These are phyloP conservation scores for Fulvia fulva DNA, from an alignment of 2,329 filamentous ascomycete genomes.

Conservation along the genomic window DNA sequence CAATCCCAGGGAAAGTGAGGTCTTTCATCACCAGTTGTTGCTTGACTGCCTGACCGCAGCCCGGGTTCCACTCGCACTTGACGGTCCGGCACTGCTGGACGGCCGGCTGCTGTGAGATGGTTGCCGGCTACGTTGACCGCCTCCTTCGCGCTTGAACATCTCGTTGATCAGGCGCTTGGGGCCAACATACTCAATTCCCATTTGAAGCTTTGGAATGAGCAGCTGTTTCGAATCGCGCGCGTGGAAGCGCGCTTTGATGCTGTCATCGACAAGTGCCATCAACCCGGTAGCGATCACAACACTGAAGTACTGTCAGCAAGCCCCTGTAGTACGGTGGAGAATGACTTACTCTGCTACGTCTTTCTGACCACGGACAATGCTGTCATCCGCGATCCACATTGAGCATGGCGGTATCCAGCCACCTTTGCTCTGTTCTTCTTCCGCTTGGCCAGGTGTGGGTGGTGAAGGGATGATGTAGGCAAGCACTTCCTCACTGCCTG, in stretches of 20 bases:
- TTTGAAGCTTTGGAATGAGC: constrained; percentile 52
- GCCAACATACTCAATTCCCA: constrained; percentile 59
- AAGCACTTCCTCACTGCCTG: constrained; percentile 60
- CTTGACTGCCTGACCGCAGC: constrained; percentile 14
- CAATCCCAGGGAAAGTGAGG: neutral
- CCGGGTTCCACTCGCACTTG: constrained; percentile 2
- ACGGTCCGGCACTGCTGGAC: constrained; percentile 16
- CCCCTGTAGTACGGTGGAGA: constrained; percentile 18
- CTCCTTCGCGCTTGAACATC: constrained; percentile 53
- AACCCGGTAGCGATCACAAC: constrained; percentile 88
- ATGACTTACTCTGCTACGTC: constrained; percentile 81
- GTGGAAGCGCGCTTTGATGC: constrained; percentile 76
- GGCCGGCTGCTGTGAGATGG: constrained; percentile 20
- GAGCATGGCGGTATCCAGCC: constrained; percentile 88
- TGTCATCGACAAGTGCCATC: constrained; percentile 83
- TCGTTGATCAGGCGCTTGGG: constrained; percentile 61
- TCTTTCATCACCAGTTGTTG: constrained; percentile 13
- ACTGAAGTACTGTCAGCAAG: constrained; percentile 44
- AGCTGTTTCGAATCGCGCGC: constrained; percentile 50
- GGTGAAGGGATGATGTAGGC: constrained; percentile 83
- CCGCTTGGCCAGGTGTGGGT: constrained; percentile 65
- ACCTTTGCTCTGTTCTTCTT: constrained; percentile 70
- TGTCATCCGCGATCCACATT: constrained; percentile 80
- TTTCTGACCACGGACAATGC: constrained; percentile 63
- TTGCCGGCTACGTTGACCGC: constrained; percentile 21